phyloP scores from a whole-genome alignment of 2,329 filamentous ascomycete genomes.

The Aspergillus sp. region DNA sequence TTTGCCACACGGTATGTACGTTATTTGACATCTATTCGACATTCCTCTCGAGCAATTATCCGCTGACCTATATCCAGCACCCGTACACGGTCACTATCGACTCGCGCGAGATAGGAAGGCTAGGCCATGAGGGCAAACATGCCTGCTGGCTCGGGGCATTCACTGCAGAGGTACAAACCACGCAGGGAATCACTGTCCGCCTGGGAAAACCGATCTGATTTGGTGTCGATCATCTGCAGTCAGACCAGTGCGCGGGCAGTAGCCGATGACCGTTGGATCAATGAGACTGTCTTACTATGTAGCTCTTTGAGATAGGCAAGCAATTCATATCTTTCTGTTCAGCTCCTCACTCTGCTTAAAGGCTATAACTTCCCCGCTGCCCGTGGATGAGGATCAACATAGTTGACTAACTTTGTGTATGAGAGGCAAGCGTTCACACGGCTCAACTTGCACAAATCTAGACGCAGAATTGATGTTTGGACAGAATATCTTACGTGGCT shows the following conservation, averaged over 20 bases:
- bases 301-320: not conserved
- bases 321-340: not conserved
- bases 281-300: not conserved
- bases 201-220: not conserved
- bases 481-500: too few relatives aligned
- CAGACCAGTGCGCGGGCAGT: not conserved
- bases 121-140: not conserved
- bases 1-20: not conserved
- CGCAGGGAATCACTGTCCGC: not conserved
- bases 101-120: not conserved
- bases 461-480: too few relatives aligned
- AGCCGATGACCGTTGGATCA: not conserved
- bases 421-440: not conserved
- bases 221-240: not conserved
- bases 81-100: not conserved
- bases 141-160: not conserved
- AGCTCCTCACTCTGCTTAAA: not conserved
- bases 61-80: not conserved
- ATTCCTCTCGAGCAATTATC: not conserved
- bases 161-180: not conserved
- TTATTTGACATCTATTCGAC: not conserved
- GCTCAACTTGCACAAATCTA: too few relatives aligned
- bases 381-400: not conserved
- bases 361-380: not conserved
- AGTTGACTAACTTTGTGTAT: not conserved